A percentile compares a stretch with the other conserved stretches of the same genome.
These are phyloP conservation scores for Pleurotus platypus DNA, from an alignment of 768 basidiomycete genomes.

Conservation along the genomic window DNA sequence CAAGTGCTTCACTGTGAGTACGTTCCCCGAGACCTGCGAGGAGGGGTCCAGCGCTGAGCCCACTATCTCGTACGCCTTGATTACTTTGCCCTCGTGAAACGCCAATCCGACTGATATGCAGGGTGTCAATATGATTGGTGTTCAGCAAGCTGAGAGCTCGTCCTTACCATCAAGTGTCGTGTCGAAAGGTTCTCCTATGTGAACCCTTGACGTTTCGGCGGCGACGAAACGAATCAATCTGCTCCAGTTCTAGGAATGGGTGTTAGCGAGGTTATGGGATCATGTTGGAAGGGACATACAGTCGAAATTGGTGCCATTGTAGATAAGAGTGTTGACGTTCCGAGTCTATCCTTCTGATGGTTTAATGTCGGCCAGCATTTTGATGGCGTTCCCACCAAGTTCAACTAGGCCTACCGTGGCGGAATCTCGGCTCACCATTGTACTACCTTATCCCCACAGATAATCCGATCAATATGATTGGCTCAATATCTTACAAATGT, in stretches of 20 bases:
- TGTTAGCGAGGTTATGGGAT: not conserved
- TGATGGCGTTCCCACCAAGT: too few relatives aligned
- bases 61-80: constrained; percentile 69
- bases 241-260: constrained; percentile 57
- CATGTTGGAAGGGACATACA: constrained; percentile 29
- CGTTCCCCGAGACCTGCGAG: constrained; percentile 57
- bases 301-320: constrained; percentile 59
- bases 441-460: too few relatives aligned
- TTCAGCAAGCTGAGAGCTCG: not conserved
- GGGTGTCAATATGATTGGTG: not conserved
- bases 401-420: too few relatives aligned
- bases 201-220: constrained; percentile 66
- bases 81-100: constrained; percentile 43
- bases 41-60: constrained; percentile 67
- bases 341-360: too few relatives aligned
- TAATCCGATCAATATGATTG: too few relatives aligned
- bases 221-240: constrained; percentile 83
- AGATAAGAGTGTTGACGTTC: constrained; percentile 2
- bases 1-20: constrained; percentile 69
- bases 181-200: constrained; percentile 77
- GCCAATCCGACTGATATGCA: constrained; percentile 53
- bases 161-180: constrained; percentile 56
- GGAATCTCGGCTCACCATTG: too few relatives aligned
- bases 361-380: too few relatives aligned
- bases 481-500: too few relatives aligned